Evolutionary conservation across 768 basidiomycete species (phyloP).

Genomic region (Russula foetens): DNA sequence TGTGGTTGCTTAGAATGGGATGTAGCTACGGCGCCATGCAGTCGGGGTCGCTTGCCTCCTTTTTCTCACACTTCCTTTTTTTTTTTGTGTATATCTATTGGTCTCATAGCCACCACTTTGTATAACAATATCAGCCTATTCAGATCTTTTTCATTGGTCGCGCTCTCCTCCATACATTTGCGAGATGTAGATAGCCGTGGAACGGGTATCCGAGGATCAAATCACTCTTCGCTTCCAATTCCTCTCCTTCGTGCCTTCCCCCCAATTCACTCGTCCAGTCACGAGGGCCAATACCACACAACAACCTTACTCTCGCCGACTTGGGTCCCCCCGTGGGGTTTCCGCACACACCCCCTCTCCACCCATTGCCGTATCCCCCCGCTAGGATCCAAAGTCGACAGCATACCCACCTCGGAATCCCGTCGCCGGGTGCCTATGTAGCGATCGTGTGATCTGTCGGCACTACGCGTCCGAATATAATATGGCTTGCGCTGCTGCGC

Average conservation of each 20-base stretch:
- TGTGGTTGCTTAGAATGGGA: constrained; percentile 16
- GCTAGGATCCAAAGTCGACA: no score
- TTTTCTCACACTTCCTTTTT: constrained; percentile 3
- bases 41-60: constrained; percentile 8
- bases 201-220: constrained; percentile 10
- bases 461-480: not conserved
- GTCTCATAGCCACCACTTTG: constrained; percentile 12
- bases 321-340: constrained; percentile 1
- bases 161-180: not conserved
- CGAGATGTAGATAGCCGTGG: not conserved
- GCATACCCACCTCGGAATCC: no score
- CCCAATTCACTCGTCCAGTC: not conserved
- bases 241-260: constrained; percentile 4
- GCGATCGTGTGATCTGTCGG: not conserved
- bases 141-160: not conserved
- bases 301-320: not conserved
- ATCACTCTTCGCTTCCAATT: not conserved
- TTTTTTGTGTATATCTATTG: constrained; percentile 15
- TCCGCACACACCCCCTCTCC: not conserved
- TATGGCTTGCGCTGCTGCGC: not conserved
- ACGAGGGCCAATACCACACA: not conserved
- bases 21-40: constrained; percentile 10
- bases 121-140: constrained; percentile 20
- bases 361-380: no score
- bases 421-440: not conserved